A percentile compares a stretch with the other conserved stretches of the same genome.
Conservation (phyloP, 164 flowering plant genomes). For the Cinnamomum micranthum region DNA sequence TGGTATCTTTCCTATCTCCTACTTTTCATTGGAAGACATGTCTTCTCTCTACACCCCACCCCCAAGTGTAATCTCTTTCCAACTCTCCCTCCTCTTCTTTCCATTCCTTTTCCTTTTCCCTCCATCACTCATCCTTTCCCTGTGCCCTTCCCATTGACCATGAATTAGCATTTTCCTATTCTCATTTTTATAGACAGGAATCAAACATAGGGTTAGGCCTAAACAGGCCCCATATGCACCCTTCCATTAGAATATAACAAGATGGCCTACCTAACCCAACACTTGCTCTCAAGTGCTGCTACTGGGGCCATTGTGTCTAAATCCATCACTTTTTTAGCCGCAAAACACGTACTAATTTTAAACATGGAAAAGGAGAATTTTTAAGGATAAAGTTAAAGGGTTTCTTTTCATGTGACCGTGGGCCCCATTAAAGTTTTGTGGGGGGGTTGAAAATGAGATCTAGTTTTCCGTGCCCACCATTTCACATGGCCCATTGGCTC, state of each 20-base stretch:
- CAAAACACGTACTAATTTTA: background rate
- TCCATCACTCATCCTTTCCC: too few species aligned
- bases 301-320: background rate
- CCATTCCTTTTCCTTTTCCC: too few species aligned
- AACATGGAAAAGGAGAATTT: conserved; percentile 4
- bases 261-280: background rate
- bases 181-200: background rate
- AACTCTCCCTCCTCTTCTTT: background rate
- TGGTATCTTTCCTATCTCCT: background rate
- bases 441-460: background rate
- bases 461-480: conserved; percentile 5
- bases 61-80: background rate
- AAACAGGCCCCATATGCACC: background rate
- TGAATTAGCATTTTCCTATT: background rate
- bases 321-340: background rate
- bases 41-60: background rate
- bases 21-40: background rate
- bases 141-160: background rate
- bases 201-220: background rate
- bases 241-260: background rate
- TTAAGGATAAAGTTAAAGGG: background rate
- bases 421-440: background rate
- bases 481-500: background rate
- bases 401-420: background rate
- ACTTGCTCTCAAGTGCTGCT: background rate